Conservation (phyloP, 106 monocot genomes). For the Dendrobium nobile region DNA sequence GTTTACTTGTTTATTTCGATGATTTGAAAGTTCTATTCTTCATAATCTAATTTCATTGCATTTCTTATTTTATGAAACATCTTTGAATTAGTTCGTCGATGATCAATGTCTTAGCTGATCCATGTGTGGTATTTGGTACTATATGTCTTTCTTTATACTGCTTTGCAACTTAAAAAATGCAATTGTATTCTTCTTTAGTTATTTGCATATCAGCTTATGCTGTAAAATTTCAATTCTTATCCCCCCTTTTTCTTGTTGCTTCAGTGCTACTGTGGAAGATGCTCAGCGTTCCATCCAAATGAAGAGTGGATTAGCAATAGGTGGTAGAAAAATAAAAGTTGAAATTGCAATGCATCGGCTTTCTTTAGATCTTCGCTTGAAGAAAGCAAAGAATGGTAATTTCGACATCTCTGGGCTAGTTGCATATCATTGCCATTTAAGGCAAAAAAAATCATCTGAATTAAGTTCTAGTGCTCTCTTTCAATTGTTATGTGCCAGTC, state of each 20-base stretch:
- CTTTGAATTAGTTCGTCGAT: neutral
- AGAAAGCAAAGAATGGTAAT: constrained; percentile 46
- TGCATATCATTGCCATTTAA: neutral
- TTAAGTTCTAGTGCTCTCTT: neutral
- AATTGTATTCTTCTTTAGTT: neutral
- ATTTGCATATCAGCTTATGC: neutral
- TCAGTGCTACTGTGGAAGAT: constrained; percentile 76
- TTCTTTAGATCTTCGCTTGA: constrained; percentile 44
- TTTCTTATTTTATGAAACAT: neutral
- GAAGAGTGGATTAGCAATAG: constrained; percentile 61
- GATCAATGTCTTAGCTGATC: neutral
- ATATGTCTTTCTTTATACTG: neutral
- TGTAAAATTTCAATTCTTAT: neutral
- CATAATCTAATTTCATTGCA: neutral
- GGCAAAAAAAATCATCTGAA: neutral
- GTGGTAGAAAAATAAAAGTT: constrained; percentile 79
- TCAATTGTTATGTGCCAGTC: neutral
- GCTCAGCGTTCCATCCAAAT: constrained; percentile 70
- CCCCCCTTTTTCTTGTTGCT: neutral
- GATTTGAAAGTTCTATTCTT: neutral
- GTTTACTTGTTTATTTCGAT: neutral
- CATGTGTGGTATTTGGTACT: neutral
- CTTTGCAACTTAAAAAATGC: neutral
- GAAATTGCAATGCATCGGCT: constrained; percentile 70
- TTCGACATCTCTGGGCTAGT: neutral